phyloP scores from a whole-genome alignment of 257 asterid species.

The Lavandula angustifolia region DNA sequence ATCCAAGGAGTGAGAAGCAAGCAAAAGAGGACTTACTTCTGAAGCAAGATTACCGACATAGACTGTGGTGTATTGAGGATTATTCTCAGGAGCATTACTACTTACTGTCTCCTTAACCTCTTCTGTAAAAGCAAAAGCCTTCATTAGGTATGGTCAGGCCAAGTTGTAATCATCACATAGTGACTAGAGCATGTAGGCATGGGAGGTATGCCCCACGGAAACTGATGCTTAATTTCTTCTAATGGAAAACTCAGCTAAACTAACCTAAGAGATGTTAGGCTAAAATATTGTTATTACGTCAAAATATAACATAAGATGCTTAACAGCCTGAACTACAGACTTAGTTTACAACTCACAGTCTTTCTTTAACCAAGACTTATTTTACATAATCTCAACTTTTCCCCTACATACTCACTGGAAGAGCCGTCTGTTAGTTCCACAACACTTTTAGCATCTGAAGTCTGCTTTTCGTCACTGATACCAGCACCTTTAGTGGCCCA shows the following conservation, averaged over 20 bases:
- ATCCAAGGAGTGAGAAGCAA: constrained; percentile 15
- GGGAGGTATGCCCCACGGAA: background rate
- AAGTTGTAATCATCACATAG: constrained; percentile 20
- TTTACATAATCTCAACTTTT: background rate
- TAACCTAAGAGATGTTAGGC: background rate
- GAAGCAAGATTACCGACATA: constrained; percentile 87
- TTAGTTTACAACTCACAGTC: constrained; percentile 7
- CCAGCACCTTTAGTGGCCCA: constrained; percentile 95
- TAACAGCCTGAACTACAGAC: background rate
- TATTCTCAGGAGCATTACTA: constrained; percentile 79
- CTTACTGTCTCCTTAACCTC: constrained; percentile 69
- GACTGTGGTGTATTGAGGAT: constrained; percentile 77
- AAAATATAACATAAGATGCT: background rate
- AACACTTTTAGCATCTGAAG: constrained; percentile 73
- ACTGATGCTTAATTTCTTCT: background rate
- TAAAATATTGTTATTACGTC: background rate
- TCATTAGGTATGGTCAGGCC: constrained; percentile 21
- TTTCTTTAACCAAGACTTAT: background rate
- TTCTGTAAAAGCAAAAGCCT: constrained; percentile 49
- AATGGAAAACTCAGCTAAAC: background rate
- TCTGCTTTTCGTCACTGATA: constrained; percentile 70
- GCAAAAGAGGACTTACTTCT: constrained; percentile 48
- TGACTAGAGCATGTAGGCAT: constrained; percentile 9
- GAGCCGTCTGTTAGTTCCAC: constrained; percentile 78
- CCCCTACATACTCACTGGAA: constrained; percentile 51